Conservation (phyloP, 164 flowering plant species). For the Macadamia integrifolia region DNA sequence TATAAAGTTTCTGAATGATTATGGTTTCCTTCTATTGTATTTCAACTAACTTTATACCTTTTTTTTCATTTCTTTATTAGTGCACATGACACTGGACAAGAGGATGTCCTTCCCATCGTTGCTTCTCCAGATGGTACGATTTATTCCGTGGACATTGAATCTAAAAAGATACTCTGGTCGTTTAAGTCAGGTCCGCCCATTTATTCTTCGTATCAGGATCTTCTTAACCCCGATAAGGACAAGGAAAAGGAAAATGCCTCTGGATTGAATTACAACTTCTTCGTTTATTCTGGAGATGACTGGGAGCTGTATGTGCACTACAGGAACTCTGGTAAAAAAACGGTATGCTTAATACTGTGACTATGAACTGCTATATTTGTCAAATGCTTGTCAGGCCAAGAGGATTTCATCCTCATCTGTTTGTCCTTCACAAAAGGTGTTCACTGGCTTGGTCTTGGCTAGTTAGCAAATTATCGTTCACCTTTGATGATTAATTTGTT, state of each 20-base stretch:
- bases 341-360: constrained; percentile 26
- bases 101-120: constrained; percentile 14
- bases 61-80: constrained; percentile 21
- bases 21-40: background rate
- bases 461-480: too few relatives aligned
- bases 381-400: background rate
- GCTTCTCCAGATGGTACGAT: constrained; percentile 52
- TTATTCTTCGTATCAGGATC: constrained; percentile 48
- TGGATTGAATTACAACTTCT: constrained; percentile 15
- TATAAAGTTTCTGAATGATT: too few relatives aligned
- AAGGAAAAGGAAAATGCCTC: constrained; percentile 21
- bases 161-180: constrained; percentile 44
- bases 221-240: constrained; percentile 20
- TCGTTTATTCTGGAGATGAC: constrained; percentile 48
- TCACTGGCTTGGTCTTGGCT: too few relatives aligned
- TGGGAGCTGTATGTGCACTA: constrained; percentile 38
- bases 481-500: too few relatives aligned
- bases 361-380: background rate
- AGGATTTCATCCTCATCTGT: too few relatives aligned
- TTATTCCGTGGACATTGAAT: constrained; percentile 27
- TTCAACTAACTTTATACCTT: background rate
- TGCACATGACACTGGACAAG: constrained; percentile 15
- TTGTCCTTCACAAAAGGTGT: too few relatives aligned
- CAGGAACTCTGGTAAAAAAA: constrained; percentile 20
- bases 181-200: constrained; percentile 46